phyloP scores from a whole-genome alignment of 140 eudicot genomes.

The Bidens hawaiensis region DNA sequence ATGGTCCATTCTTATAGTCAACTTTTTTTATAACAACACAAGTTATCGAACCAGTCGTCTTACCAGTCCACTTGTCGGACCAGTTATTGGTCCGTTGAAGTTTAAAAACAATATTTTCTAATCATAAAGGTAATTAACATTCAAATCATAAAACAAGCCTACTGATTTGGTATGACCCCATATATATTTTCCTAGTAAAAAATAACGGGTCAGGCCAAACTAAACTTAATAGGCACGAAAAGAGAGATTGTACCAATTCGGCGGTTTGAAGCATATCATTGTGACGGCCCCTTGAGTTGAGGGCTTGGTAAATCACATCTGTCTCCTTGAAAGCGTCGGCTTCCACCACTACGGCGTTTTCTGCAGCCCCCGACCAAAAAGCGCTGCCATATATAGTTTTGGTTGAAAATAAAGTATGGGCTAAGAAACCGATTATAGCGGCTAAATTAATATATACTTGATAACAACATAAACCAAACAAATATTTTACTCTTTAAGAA shows the following conservation, averaged over 20 bases:
- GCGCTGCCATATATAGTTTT: constrained; percentile 47
- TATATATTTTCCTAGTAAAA: not conserved
- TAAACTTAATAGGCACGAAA: not conserved
- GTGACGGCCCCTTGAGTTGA: constrained; percentile 77
- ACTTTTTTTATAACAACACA: not conserved
- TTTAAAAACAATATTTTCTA: no score
- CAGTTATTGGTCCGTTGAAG: no score
- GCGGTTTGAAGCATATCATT: constrained; percentile 97
- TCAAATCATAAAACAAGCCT: not conserved
- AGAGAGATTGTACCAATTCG: constrained; percentile 58
- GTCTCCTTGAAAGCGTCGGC: constrained; percentile 97
- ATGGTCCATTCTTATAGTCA: not conserved
- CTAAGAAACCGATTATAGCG: not conserved
- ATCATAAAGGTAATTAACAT: not conserved
- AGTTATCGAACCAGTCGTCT: no score
- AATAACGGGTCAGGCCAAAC: not conserved
- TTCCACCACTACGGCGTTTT: constrained; percentile 81
- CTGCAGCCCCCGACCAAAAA: constrained; percentile 79
- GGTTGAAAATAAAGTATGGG: not conserved
- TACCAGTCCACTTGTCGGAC: no score
- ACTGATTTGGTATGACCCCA: not conserved
- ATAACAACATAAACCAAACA: not conserved
- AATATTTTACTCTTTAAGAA: constrained; percentile 60
- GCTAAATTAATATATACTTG: not conserved
- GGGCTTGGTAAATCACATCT: constrained; percentile 74